A percentile compares a stretch with the other conserved stretches of the same genome.
These are phyloP conservation scores for Intubia oerlemansii DNA, from an alignment of 2,329 filamentous ascomycete genomes.

Conservation along the genomic window DNA sequence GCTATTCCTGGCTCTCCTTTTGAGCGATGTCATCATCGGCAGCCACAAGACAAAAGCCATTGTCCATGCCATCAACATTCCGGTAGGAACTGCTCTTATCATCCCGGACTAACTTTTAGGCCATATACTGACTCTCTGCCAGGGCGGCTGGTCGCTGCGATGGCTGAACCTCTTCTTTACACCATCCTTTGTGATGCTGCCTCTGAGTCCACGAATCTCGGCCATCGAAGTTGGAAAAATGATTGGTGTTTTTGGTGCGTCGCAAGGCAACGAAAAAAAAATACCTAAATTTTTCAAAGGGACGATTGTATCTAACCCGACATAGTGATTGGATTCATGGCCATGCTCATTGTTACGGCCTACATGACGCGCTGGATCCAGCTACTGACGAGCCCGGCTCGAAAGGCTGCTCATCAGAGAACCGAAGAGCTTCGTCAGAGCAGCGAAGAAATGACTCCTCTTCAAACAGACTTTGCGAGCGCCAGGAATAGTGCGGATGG, in stretches of 20 bases:
- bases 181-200: conserved; percentile 35
- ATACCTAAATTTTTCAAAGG: no score
- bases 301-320: background rate
- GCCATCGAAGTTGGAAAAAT: conserved; percentile 34
- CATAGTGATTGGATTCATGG: conserved; percentile 30
- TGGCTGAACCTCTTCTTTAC: conserved; percentile 39
- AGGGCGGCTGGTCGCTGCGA: conserved; percentile 30
- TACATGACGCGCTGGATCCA: conserved; percentile 33
- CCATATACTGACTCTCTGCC: no score
- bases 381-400: conserved; percentile 26
- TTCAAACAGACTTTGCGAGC: no score
- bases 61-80: conserved; percentile 28
- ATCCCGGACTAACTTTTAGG: no score
- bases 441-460: no score
- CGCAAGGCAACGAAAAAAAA: no score
- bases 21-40: conserved; percentile 24
- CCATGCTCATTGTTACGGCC: conserved; percentile 28
- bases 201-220: conserved; percentile 31
- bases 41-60: conserved; percentile 24
- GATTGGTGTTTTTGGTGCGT: conserved; percentile 31
- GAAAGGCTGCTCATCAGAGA: conserved; percentile 26
- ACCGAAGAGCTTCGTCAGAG: conserved; percentile 31
- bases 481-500: no score
- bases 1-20: conserved; percentile 27
- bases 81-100: conserved; percentile 11